Conservation (phyloP, 768 basidiomycete genomes). For the Coprinopsis strossmayeri region DNA sequence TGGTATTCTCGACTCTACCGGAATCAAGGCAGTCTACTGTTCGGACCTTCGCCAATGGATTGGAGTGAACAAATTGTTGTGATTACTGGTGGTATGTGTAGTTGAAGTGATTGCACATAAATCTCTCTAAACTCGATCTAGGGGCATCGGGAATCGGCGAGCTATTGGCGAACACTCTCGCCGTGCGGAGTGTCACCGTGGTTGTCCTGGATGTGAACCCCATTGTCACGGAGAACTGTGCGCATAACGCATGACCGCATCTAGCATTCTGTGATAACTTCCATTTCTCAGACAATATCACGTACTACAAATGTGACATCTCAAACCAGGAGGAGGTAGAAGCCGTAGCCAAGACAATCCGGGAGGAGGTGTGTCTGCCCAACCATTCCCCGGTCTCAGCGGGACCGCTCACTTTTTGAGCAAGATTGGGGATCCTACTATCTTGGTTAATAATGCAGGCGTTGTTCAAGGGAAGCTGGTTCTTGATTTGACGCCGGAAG, state of each 20-base stretch:
- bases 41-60: conserved; percentile 54
- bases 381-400: too few species aligned
- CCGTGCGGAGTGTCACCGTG: conserved; percentile 73
- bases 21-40: conserved; percentile 64
- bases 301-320: conserved; percentile 87
- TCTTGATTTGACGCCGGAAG: conserved; percentile 69
- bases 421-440: conserved; percentile 85
- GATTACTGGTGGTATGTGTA: conserved; percentile 75
- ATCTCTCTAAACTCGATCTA: conserved; percentile 20
- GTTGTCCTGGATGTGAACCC: conserved; percentile 84
- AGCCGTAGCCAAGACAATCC: conserved; percentile 61
- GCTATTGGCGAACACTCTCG: conserved; percentile 81
- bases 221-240: conserved; percentile 74
- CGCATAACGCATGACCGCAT: neutral
- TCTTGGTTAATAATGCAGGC: conserved; percentile 93
- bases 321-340: conserved; percentile 85
- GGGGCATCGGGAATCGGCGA: conserved; percentile 89
- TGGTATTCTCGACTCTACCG: conserved; percentile 45
- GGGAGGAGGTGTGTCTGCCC: conserved; percentile 59
- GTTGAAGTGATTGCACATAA: neutral
- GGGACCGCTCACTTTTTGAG: too few species aligned
- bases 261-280: neutral
- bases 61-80: conserved; percentile 90
- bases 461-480: conserved; percentile 87
- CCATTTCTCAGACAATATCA: conserved; percentile 60